Base-by-base conservation (phyloP, 129 eudicot genomes). In the Lactuca sativa region DNA sequence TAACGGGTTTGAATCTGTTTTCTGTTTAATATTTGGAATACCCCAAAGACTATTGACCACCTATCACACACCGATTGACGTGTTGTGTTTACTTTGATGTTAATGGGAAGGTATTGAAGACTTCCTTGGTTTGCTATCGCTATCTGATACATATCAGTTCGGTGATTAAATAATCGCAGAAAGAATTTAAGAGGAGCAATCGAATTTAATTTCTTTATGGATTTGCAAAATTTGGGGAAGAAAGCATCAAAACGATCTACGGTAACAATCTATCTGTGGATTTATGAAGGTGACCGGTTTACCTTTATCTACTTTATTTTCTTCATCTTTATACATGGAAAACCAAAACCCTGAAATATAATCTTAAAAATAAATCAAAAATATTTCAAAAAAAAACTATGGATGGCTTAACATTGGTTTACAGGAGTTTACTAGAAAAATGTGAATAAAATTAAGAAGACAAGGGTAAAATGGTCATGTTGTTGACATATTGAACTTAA, bases 211-310 rank as follows among this genome's bases (percentile, higher is more conserved):
- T 9, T 33, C 18, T 2, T 57, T 51, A 59, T n/a, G 69, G 16
- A 62, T 66, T 58, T n/a, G 70, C 43, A 21, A 21, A 59, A 77
- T 67, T 63, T 79, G 76, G 78, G 78, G 82, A 18, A 65, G 73
- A 62, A 64, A 52, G 57, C 54, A 18, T 18, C 21, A 18, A 18
- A 18, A 18, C 21, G 21, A 18, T 18, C 21, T 18, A 18, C 21
- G 21, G 21, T 18, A 18, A 18, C 1, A 18, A 18, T 18, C 21
- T 1, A 18, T 0, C 0, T 18, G 21, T 18, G 0, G 21, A 18
- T 18, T 18, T 18, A 18, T 18, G 21, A 18, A 18, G 1, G 21
- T 18, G 21, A 18, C 21, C 21, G 1, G 21, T 18, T 18, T 18
- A 18, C 21, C 21, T 18, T 18, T 18, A 18, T 18, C 21, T 18